A percentile compares a stretch with the other conserved stretches of the same genome.
Evolutionary conservation across 2,329 filamentous ascomycete species (phyloP).

Genomic region (Coniochaeta sp.): DNA sequence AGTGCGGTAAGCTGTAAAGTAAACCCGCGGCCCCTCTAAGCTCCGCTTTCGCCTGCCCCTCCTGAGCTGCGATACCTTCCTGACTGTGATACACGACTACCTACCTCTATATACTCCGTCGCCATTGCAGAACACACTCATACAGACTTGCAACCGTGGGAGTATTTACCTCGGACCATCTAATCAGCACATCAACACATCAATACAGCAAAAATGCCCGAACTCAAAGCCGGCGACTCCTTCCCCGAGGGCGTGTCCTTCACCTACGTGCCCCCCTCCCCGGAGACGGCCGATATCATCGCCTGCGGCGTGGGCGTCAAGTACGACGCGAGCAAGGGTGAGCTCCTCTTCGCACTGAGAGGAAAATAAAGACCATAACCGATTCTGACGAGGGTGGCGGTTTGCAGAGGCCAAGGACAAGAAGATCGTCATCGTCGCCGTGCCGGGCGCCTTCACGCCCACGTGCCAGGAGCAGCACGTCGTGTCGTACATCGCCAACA

Average conservation of each 20-base stretch:
- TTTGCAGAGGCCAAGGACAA: constrained; percentile 45
- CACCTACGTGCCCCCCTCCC: constrained; percentile 72
- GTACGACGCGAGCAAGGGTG: constrained; percentile 73
- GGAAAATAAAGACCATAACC: too few species aligned
- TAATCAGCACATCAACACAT: too few species aligned
- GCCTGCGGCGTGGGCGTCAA: constrained; percentile 71
- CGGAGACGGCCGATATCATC: constrained; percentile 61
- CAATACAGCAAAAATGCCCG: constrained; percentile 26
- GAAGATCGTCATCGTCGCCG: constrained; percentile 48
- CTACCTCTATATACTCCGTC: too few species aligned
- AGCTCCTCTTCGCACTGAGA: constrained; percentile 8
- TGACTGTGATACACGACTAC: too few species aligned
- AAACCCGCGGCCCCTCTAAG: background rate
- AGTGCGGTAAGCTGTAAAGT: too few species aligned
- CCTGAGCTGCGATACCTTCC: constrained; percentile 1
- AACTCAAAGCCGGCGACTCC: constrained; percentile 68
- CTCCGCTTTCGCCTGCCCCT: background rate
- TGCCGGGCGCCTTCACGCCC: constrained; percentile 74
- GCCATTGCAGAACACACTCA: background rate
- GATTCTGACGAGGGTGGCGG: too few species aligned
- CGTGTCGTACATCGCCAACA: constrained; percentile 69
- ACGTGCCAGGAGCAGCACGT: constrained; percentile 78
- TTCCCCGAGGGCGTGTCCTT: constrained; percentile 80
- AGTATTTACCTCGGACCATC: background rate
- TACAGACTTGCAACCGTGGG: background rate